Evolutionary conservation across 2,329 filamentous ascomycete genomes (phyloP).

Genomic region (Colletotrichum truncatum): DNA sequence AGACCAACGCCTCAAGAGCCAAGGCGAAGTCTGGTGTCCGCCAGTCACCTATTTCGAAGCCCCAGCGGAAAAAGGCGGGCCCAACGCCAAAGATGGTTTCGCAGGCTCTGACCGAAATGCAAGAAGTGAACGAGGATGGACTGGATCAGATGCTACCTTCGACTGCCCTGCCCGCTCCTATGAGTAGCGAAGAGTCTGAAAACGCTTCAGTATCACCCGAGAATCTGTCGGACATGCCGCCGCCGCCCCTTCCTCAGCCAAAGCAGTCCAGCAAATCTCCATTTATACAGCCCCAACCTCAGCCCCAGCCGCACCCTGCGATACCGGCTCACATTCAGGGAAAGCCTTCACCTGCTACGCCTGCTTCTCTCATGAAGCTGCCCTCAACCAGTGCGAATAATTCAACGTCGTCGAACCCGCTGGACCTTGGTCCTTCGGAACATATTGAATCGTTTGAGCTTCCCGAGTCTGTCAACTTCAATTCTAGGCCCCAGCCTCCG

Average conservation of each 20-base stretch:
- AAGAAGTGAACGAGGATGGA: constrained; percentile 51
- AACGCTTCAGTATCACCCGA: constrained; percentile 73
- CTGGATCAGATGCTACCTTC: constrained; percentile 32
- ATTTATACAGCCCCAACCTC: constrained; percentile 66
- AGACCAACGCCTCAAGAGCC: constrained; percentile 61
- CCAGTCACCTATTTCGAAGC: constrained; percentile 79
- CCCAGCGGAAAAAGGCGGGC: constrained; percentile 63
- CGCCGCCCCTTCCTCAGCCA: constrained; percentile 72
- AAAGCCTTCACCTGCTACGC: constrained; percentile 76
- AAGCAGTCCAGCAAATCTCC: constrained; percentile 74
- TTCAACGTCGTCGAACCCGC: constrained; percentile 44
- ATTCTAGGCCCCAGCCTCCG: constrained; percentile 52
- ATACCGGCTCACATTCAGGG: constrained; percentile 41
- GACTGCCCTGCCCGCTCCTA: constrained; percentile 23
- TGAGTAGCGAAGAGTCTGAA: constrained; percentile 66
- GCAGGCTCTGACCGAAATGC: constrained; percentile 63
- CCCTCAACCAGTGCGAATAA: constrained; percentile 61
- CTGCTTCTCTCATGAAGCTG: constrained; percentile 87
- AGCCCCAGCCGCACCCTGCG: constrained; percentile 33
- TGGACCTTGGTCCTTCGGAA: constrained; percentile 54
- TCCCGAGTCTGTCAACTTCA: constrained; percentile 73
- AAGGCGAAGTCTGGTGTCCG: constrained; percentile 64
- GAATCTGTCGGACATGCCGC: constrained; percentile 72
- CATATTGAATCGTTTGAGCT: constrained; percentile 70
- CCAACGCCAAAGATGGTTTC: constrained; percentile 66